Evolutionary conservation across 2,329 filamentous ascomycete genomes (phyloP).

Genomic region (Achaetomium macrosporum): DNA sequence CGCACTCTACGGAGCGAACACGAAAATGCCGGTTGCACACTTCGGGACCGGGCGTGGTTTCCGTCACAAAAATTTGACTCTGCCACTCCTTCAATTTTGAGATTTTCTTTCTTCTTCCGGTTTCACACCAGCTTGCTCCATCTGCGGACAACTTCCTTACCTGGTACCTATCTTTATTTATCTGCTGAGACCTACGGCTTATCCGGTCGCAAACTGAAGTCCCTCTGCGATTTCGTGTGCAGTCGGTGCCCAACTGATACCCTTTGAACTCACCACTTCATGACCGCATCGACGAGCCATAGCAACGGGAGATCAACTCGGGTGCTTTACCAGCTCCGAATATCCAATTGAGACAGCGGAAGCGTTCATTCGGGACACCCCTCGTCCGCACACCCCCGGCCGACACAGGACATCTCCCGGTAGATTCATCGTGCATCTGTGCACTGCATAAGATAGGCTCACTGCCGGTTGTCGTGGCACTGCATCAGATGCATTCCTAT

Average conservation of each 20-base stretch:
- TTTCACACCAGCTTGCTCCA: no score
- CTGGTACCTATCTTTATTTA: not conserved
- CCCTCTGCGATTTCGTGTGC: not conserved
- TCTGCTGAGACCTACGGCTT: slow-evolving; percentile 1
- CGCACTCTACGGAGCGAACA: no score
- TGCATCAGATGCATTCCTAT: slow-evolving; percentile 24
- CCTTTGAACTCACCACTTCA: not conserved
- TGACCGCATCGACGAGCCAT: slow-evolving; percentile 8
- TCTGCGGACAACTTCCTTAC: not conserved
- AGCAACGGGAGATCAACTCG: slow-evolving; percentile 13
- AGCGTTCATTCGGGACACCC: slow-evolving; percentile 7
- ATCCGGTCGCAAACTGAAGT: not conserved
- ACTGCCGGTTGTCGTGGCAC: slow-evolving; percentile 25
- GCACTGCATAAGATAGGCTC: slow-evolving; percentile 9
- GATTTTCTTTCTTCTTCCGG: not conserved
- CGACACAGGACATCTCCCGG: slow-evolving; percentile 16
- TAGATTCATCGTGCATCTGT: slow-evolving; percentile 20
- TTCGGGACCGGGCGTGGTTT: no score
- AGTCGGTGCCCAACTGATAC: slow-evolving; percentile 4
- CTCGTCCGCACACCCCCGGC: not conserved
- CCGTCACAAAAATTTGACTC: not conserved
- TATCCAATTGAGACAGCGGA: slow-evolving; percentile 5
- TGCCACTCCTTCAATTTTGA: not conserved
- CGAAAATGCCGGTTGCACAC: no score
- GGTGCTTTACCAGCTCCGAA: slow-evolving; percentile 15